Conservation (phyloP, 2,329 filamentous ascomycete species). For the Mycogone perniciosa region DNA sequence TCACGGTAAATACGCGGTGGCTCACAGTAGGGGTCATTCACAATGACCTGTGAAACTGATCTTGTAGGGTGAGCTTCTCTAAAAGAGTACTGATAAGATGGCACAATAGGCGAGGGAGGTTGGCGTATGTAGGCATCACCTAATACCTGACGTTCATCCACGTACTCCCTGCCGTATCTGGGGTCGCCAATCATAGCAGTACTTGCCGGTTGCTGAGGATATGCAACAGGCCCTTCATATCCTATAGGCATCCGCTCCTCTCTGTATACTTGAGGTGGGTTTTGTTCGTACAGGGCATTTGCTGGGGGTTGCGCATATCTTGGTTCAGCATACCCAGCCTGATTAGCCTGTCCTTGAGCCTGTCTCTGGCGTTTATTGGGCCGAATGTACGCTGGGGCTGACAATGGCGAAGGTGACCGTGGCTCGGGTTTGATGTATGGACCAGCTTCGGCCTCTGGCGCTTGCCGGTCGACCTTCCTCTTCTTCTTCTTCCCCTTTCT, state of each 20-base stretch:
- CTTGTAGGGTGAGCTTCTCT: conserved; percentile 33
- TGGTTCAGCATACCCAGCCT: conserved; percentile 29
- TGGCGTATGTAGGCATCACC: conserved; percentile 28
- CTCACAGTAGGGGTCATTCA: conserved; percentile 36
- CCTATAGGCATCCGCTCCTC: conserved; percentile 27
- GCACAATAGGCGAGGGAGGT: conserved; percentile 31
- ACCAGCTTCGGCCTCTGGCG: conserved; percentile 39
- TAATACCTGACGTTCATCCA: conserved; percentile 26
- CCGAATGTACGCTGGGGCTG: conserved; percentile 44
- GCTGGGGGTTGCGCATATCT: conserved; percentile 35
- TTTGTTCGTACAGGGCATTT: conserved; percentile 29
- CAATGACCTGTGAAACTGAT: conserved; percentile 36
- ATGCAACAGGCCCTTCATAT: conserved; percentile 26
- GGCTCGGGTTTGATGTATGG: conserved; percentile 60
- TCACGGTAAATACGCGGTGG: conserved; percentile 40
- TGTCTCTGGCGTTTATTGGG: conserved; percentile 53
- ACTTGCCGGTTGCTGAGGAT: conserved; percentile 21
- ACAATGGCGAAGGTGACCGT: conserved; percentile 55
- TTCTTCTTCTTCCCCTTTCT: conserved; percentile 48
- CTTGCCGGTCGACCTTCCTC: conserved; percentile 46
- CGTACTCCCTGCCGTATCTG: conserved; percentile 29
- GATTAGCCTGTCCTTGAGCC: conserved; percentile 32
- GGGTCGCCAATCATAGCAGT: conserved; percentile 21
- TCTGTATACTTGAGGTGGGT: conserved; percentile 23
- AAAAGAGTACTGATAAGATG: conserved; percentile 32